Evolutionary conservation across 345 rosid genomes (phyloP).

Genomic region (Citrus trifoliata): DNA sequence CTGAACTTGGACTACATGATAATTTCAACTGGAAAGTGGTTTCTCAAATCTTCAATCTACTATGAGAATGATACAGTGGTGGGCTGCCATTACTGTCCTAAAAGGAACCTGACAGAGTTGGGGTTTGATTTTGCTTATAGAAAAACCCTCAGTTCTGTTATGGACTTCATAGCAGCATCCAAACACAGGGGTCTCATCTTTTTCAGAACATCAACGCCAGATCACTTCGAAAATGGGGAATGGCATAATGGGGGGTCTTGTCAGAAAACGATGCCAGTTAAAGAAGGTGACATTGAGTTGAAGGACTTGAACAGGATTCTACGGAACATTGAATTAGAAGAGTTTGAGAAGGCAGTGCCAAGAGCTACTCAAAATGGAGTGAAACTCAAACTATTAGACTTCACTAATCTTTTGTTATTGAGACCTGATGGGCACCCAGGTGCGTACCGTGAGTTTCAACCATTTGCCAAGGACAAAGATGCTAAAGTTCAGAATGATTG

Average conservation of each 20-base stretch:
- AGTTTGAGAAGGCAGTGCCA: slow-evolving; percentile 49
- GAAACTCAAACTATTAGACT: slow-evolving; percentile 69
- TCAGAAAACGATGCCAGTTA: slow-evolving; percentile 47
- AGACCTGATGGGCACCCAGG: slow-evolving; percentile 98
- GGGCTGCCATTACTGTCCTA: slow-evolving; percentile 83
- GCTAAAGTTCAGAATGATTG: slow-evolving; percentile 85
- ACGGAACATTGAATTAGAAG: slow-evolving; percentile 52
- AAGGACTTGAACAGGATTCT: slow-evolving; percentile 61
- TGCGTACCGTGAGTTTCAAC: slow-evolving; percentile 65
- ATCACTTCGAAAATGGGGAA: slow-evolving; percentile 90
- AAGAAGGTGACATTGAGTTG: slow-evolving; percentile 60
- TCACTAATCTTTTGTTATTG: slow-evolving; percentile 51
- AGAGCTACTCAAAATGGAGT: slow-evolving; percentile 43
- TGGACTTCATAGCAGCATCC: slow-evolving; percentile 53
- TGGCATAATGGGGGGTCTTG: slow-evolving; percentile 93
- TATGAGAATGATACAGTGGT: slow-evolving; percentile 57
- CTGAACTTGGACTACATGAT: slow-evolving; percentile 61
- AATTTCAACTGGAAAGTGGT: slow-evolving; percentile 96
- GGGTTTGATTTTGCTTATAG: slow-evolving; percentile 80
- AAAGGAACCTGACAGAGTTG: slow-evolving; percentile 52
- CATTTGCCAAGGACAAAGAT: slow-evolving; percentile 60
- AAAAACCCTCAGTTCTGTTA: slow-evolving; percentile 50
- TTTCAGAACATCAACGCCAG: slow-evolving; percentile 85
- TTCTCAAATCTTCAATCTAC: slow-evolving; percentile 79
- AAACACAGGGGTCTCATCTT: slow-evolving; percentile 54